phyloP scores from a whole-genome alignment of 2,329 filamentous ascomycete species.

The Xylariaceae sp. region DNA sequence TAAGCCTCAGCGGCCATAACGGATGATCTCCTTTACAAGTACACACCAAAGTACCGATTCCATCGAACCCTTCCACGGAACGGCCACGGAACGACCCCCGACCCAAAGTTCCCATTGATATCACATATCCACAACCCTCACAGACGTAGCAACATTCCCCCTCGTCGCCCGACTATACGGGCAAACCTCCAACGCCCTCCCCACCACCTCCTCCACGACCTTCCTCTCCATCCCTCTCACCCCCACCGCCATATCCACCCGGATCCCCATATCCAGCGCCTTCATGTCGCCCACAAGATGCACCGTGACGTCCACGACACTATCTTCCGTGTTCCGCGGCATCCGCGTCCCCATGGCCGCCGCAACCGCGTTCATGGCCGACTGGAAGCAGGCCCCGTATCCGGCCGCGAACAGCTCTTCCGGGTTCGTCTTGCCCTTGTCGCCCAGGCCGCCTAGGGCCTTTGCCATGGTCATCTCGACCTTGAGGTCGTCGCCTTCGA shows the following conservation, averaged over 20 bases:
- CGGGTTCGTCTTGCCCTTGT: conserved; percentile 22
- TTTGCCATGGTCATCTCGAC: conserved; percentile 20
- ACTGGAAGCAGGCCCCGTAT: conserved; percentile 21
- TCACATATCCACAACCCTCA: conserved; percentile 13
- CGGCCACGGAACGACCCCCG: background rate
- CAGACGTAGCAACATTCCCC: conserved; percentile 18
- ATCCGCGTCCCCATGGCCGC: conserved; percentile 13
- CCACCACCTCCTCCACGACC: conserved; percentile 13
- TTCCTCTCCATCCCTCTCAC: conserved; percentile 13
- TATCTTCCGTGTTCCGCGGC: conserved; percentile 15
- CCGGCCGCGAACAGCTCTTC: conserved; percentile 22
- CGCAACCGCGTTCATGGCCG: conserved; percentile 19
- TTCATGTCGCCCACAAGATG: conserved; percentile 22
- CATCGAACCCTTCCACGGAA: too few relatives aligned
- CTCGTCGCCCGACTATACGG: conserved; percentile 18
- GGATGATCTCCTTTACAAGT: too few relatives aligned
- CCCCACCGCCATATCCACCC: conserved; percentile 16
- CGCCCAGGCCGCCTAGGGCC: conserved; percentile 17
- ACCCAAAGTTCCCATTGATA: background rate
- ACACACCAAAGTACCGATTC: too few relatives aligned
- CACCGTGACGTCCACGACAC: conserved; percentile 18
- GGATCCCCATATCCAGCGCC: conserved; percentile 20
- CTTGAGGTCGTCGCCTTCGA: conserved; percentile 17
- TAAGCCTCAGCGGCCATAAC: too few relatives aligned
- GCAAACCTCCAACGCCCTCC: conserved; percentile 16